Conservation (phyloP, 805 yeast genomes). For the Starmerella potacharoeniae region DNA sequence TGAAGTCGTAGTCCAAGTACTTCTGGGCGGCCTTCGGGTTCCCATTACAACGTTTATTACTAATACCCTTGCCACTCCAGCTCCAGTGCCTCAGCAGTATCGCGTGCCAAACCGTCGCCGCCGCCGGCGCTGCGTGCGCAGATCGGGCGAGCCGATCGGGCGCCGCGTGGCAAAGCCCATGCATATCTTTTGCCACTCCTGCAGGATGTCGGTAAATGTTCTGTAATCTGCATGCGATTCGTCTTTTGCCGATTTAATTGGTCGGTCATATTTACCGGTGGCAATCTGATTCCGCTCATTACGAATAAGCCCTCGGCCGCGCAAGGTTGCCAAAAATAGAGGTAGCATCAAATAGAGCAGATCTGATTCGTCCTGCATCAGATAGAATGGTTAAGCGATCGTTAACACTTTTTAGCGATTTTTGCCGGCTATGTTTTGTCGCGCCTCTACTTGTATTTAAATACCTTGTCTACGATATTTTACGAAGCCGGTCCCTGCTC, state of each 20-base stretch:
- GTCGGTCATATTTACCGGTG: not conserved
- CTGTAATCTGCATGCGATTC: too few relatives aligned
- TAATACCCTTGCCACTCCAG: conserved; percentile 4
- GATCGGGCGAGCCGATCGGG: not conserved
- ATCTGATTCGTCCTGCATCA: too few relatives aligned
- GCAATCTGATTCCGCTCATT: too few relatives aligned
- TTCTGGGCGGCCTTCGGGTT: conserved; percentile 2
- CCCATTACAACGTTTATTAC: not conserved
- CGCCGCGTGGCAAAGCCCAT: not conserved
- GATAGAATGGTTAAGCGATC: too few relatives aligned
- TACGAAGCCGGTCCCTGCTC: not conserved
- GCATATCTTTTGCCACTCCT: not conserved
- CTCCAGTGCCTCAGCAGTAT: not conserved
- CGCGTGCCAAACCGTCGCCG: not conserved
- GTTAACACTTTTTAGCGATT: too few relatives aligned
- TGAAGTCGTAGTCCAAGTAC: not conserved
- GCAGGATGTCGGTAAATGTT: not conserved
- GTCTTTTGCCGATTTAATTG: too few relatives aligned
- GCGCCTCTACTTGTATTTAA: not conserved
- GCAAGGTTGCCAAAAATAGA: too few relatives aligned
- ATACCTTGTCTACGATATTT: not conserved
- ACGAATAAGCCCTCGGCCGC: too few relatives aligned
- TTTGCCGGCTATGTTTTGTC: not conserved
- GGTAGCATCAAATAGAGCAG: too few relatives aligned
- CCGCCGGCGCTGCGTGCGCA: not conserved